Evolutionary conservation across 768 basidiomycete species (phyloP), one percentile per base, ranked within the genome.

Genomic region (Mycena galericulata): DNA sequence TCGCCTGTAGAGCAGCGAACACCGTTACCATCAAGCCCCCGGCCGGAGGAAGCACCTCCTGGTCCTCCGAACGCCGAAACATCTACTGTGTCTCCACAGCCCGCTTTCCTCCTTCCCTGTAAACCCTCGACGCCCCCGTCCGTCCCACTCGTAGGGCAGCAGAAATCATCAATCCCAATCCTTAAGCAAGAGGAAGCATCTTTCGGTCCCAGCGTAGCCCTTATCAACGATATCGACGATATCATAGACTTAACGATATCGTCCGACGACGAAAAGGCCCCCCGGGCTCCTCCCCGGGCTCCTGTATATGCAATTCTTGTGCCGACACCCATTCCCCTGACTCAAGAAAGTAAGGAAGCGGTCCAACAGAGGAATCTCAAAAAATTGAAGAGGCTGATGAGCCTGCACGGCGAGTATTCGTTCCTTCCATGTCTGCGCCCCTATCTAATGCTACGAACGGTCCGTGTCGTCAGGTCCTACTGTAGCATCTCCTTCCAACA

Each of bases 191-290:
- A 66, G 15, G 34, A 46, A 24, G 24, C 57, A 9, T 29, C 50
- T 34, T n/a, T 24, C 4, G 43, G 32, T 20, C 34, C n/a, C 29
- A 47, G 9, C 40, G 4, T 46, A 5, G 20, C 61, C 17, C 57
- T 59, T 11, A 22, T 50, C 26, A 12, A 41, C 34, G 22, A 62
- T 22, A 55, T 15, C 50, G 17, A 17, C 15, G 9, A 30, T 8
- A 41, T 62, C 30, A 62, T 62, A 10, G 67, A 68, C 18, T 36
- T 68, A 27, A 62, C 60, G 1, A 22, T 50, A 8, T 67, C 66
- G 5, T 54, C 62, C 47, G 47, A 62, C 10, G 58, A 65, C 12
- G 47, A 14, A 5, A n/a, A 15, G 36, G 26, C 58, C 36, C 18
- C 65, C 18, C 56, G 34, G 40, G 29, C 26, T 51, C 1, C 22